Evolutionary conservation across 768 basidiomycete genomes (phyloP).

Genomic region (Leccinum ochraceum): DNA sequence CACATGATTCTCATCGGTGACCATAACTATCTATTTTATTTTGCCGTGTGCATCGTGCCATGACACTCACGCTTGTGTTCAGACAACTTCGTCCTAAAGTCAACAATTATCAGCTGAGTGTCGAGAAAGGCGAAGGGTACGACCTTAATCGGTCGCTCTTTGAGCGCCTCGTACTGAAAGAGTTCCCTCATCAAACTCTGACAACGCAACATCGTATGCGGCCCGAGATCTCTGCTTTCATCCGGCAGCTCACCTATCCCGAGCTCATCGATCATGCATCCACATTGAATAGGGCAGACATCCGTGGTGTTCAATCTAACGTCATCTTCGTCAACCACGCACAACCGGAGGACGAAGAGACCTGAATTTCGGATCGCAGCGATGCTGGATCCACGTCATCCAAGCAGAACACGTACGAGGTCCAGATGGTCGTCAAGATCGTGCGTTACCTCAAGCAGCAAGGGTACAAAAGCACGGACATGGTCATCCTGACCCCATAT

Average conservation of each 20-base stretch:
- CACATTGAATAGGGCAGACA: constrained; percentile 49
- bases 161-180: constrained; percentile 63
- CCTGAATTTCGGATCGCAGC: constrained; percentile 41
- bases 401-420: constrained; percentile 64
- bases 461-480: constrained; percentile 59
- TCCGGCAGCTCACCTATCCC: constrained; percentile 66
- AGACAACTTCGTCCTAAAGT: constrained; percentile 77
- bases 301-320: constrained; percentile 58
- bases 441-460: constrained; percentile 67
- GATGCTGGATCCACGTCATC: constrained; percentile 53
- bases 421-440: constrained; percentile 64
- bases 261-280: constrained; percentile 58
- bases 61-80: not conserved
- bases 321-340: constrained; percentile 63
- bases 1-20: constrained; percentile 73
- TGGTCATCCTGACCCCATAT: constrained; percentile 72
- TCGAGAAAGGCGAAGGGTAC: constrained; percentile 70
- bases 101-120: constrained; percentile 61
- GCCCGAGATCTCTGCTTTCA: constrained; percentile 67
- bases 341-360: constrained; percentile 53
- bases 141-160: constrained; percentile 70
- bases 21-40: constrained; percentile 42
- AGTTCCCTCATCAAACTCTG: constrained; percentile 62
- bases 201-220: constrained; percentile 69
- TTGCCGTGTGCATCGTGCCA: not conserved